Conservation (phyloP, 805 yeast species). For the Wickerhamiella nectarea region DNA sequence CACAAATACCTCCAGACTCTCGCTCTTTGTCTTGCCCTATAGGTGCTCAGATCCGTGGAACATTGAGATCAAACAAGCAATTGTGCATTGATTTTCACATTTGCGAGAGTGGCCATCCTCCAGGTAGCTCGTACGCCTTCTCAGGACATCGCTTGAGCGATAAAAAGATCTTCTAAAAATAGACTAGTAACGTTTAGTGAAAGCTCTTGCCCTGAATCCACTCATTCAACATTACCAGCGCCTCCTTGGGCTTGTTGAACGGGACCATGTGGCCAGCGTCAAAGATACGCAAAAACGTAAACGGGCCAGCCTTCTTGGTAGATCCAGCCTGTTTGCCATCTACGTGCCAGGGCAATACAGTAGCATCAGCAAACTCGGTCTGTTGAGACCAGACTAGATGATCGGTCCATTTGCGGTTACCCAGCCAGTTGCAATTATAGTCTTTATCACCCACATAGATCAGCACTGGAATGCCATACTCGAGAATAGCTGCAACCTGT, state of each 20-base stretch:
- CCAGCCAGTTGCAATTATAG: conserved; percentile 93
- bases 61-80: no score
- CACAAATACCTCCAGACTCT: no score
- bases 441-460: conserved; percentile 96
- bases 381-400: conserved; percentile 50
- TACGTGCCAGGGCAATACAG: conserved; percentile 25
- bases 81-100: no score
- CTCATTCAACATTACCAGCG: conserved; percentile 70
- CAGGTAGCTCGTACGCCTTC: no score
- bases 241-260: conserved; percentile 64
- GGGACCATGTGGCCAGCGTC: conserved; percentile 98
- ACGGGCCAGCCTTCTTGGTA: conserved; percentile 54
- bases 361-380: conserved; percentile 37
- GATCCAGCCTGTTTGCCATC: conserved; percentile 46
- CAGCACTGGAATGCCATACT: conserved; percentile 63
- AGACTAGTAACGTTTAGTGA: no score
- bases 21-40: no score
- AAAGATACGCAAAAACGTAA: conserved; percentile 71
- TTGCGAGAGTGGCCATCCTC: no score
- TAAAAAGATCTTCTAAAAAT: no score
- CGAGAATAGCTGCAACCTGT: conserved; percentile 57
- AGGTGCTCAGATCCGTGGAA: no score
- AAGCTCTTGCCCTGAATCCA: conserved; percentile 38
- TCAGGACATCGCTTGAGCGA: no score
- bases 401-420: conserved; percentile 77